Percentiles rank a stretch among this genome's conserved stretches.
phyloP scores from a whole-genome alignment of 2,329 filamentous ascomycete species.

The Pseudogymnoascus sp. region DNA sequence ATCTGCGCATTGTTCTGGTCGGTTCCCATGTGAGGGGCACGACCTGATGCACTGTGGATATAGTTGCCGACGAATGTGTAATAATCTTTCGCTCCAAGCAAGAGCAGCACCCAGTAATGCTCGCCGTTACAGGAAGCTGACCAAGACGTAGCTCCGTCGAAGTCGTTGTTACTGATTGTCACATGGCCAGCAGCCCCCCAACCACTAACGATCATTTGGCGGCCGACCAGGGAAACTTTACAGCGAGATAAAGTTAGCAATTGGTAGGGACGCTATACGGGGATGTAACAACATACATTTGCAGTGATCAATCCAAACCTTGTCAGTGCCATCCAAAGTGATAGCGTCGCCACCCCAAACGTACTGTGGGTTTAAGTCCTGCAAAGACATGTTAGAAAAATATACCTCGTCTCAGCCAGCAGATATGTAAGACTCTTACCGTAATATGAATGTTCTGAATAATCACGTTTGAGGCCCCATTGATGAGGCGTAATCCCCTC shows the following conservation, averaged over 20 bases:
- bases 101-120: constrained; percentile 41
- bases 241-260: constrained; percentile 2
- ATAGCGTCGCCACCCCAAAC: constrained; percentile 35
- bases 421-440: neutral
- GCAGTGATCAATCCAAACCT: constrained; percentile 33
- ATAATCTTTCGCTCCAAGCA: constrained; percentile 33
- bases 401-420: neutral
- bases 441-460: constrained; percentile 26
- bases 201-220: constrained; percentile 36
- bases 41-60: constrained; percentile 38
- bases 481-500: constrained; percentile 25
- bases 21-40: constrained; percentile 36
- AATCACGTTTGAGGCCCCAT: constrained; percentile 24
- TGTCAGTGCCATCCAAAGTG: constrained; percentile 28
- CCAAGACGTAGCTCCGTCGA: constrained; percentile 37
- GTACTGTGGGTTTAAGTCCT: constrained; percentile 31
- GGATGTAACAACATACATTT: constrained; percentile 23
- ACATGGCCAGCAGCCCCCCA: constrained; percentile 30
- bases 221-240: constrained; percentile 34
- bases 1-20: constrained; percentile 21
- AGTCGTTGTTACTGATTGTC: constrained; percentile 40
- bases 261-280: neutral
- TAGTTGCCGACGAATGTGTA: constrained; percentile 39
- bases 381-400: neutral
- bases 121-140: constrained; percentile 38